Evolutionary conservation across 2,329 filamentous ascomycete species (phyloP).

Genomic region (Arthrobotrys megalospora): DNA sequence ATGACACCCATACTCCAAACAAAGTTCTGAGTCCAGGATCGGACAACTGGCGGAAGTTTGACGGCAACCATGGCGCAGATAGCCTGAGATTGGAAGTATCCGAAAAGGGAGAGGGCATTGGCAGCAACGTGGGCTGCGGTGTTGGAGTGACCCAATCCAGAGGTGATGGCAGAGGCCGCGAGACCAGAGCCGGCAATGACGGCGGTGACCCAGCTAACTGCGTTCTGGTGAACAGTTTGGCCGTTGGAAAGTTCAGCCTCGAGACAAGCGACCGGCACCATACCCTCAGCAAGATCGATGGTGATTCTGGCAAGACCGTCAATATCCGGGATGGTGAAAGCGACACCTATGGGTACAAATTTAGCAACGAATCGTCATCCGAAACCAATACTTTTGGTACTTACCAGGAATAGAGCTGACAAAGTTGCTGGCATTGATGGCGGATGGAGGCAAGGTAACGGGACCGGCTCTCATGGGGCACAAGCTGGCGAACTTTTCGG

Average conservation of each 20-base stretch:
- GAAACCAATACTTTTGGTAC: constrained; percentile 61
- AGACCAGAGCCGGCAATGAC: constrained; percentile 88
- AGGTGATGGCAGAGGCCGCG: constrained; percentile 87
- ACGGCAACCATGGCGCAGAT: constrained; percentile 89
- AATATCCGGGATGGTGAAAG: constrained; percentile 90
- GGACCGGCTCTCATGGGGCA: constrained; percentile 92
- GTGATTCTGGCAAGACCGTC: constrained; percentile 87
- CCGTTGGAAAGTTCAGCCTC: constrained; percentile 91
- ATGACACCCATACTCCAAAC: constrained; percentile 99
- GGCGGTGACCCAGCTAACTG: constrained; percentile 90
- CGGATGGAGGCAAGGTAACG: constrained; percentile 81
- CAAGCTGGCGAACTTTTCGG: constrained; percentile 77
- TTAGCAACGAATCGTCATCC: neutral
- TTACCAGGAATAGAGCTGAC: constrained; percentile 78
- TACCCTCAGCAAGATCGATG: constrained; percentile 79
- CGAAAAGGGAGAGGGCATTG: constrained; percentile 92
- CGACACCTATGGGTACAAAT: constrained; percentile 73
- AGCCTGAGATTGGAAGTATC: constrained; percentile 94
- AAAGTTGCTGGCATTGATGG: constrained; percentile 74
- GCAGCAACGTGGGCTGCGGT: constrained; percentile 94
- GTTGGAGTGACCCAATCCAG: constrained; percentile 91
- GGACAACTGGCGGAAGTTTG: constrained; percentile 85
- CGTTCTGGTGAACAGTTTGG: constrained; percentile 89
- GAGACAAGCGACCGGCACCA: constrained; percentile 80
- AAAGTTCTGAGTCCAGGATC: constrained; percentile 96